Base-by-base conservation (phyloP, 1,284 basidiomycete species). In the Ustilago sp. region DNA sequence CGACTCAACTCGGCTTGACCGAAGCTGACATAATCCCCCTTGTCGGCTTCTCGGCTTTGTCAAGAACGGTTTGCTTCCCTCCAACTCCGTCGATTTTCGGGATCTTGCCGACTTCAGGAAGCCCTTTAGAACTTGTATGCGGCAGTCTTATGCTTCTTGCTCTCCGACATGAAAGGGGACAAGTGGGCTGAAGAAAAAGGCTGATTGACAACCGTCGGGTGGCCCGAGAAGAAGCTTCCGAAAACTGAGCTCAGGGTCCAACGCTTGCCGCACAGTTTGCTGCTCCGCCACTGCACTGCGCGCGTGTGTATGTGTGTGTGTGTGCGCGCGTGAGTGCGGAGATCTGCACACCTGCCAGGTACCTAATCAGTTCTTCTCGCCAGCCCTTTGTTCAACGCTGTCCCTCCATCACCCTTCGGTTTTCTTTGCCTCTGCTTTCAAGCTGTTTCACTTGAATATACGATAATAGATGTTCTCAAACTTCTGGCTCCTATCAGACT, bases 241-340 rank as follows among this genome's bases (percentile, higher is more conserved):
- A 39, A 56, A 43, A 43, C 36, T 41, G 54, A 56, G 23, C 36
- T 56, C 54, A 56, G 54, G 54, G 54, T 56, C 54, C 54, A 56
- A 38, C 11, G 6, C 47, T 48, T 48, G 47, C 47, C 23, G 47
- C 47, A 48, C 7, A 31, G n/a, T 23, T 17, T 13, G 47, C 47
- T 48, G 47, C 28, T 48, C 8, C 1, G 3, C n/a, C 15, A 12
- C 48, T 51, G 48, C 28, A 19, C 19, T 19, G 48, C 48, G 48
- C 23, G 45, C 45, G 45, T 6, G 45, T 48, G 23, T 23, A 3
- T 28, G 23, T 28, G 23, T 3, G 3, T 28, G 23, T 28, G 23
- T 3, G 23, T 28, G 23, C 0, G 23, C 2, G 23, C 23, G 23
- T 23, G 23, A 23, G 45, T 48, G 45, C 45, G 45, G 45, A 48